Conservation (phyloP, 1,284 basidiomycete genomes). For the Puccinia triticina region DNA sequence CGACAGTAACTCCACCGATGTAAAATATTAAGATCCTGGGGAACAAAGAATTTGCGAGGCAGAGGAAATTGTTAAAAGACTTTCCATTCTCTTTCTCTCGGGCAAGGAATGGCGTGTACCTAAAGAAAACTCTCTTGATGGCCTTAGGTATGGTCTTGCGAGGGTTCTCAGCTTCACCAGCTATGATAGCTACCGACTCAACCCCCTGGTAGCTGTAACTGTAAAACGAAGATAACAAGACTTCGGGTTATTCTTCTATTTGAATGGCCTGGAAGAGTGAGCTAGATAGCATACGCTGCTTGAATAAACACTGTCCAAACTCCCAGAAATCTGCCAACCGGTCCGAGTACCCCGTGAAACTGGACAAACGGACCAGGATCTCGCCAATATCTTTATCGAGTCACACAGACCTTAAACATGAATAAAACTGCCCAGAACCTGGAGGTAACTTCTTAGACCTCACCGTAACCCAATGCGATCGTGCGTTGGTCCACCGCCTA, state of each 20-base stretch:
- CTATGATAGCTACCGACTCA: conserved; percentile 12
- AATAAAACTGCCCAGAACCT: neutral
- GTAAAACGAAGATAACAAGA: neutral
- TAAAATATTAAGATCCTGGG: conserved; percentile 59
- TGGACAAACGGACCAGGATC: conserved; percentile 67
- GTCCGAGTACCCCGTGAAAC: conserved; percentile 57
- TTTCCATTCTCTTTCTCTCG: conserved; percentile 26
- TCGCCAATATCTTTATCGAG: conserved; percentile 74
- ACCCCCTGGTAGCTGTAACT: conserved; percentile 10
- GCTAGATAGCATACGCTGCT: conserved; percentile 62
- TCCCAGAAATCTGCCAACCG: conserved; percentile 60
- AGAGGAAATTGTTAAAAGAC: neutral
- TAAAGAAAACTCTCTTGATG: conserved; percentile 39
- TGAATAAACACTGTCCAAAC: conserved; percentile 67
- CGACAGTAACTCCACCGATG: conserved; percentile 56
- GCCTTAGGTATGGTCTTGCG: conserved; percentile 17
- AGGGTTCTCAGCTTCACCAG: conserved; percentile 29
- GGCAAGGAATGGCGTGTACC: conserved; percentile 19
- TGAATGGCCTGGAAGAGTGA: neutral
- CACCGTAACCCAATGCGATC: conserved; percentile 62
- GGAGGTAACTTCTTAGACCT: neutral
- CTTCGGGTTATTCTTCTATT: neutral
- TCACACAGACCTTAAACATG: conserved; percentile 59
- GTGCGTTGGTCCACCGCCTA: conserved; percentile 69
- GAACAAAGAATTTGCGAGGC: conserved; percentile 55